Conservation (phyloP, 208 protist genomes). For the Phytomonas sp. region DNA sequence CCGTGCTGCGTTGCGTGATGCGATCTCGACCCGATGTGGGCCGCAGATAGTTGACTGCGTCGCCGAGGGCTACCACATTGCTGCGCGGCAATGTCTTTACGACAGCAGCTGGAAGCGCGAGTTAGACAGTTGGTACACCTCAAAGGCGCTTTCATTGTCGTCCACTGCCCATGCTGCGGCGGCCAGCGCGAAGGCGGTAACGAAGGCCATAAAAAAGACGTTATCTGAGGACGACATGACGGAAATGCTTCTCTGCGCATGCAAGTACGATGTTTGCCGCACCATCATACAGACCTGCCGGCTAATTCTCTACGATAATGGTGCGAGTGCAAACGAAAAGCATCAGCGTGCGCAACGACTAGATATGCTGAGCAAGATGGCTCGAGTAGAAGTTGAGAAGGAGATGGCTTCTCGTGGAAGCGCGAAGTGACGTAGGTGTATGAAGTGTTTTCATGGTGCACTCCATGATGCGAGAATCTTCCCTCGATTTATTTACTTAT, state of each 20-base stretch:
- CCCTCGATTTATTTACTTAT: conserved; percentile 8
- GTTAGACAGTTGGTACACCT: conserved; percentile 40
- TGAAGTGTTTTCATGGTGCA: background rate
- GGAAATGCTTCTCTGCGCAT: conserved; percentile 22
- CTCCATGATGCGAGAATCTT: background rate
- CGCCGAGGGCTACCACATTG: conserved; percentile 37
- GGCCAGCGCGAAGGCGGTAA: conserved; percentile 2
- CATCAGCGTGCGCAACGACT: conserved; percentile 19
- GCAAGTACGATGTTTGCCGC: conserved; percentile 25
- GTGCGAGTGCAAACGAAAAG: conserved; percentile 19
- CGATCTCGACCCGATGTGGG: conserved; percentile 35
- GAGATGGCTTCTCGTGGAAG: conserved; percentile 17
- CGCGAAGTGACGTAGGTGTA: background rate
- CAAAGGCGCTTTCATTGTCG: conserved; percentile 17
- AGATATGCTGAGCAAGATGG: conserved; percentile 19
- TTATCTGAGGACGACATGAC: conserved; percentile 30
- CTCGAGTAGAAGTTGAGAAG: conserved; percentile 17
- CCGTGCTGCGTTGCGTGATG: conserved; percentile 22
- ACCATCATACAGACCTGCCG: conserved; percentile 35
- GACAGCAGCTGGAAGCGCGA: conserved; percentile 21
- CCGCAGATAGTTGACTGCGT: conserved; percentile 33
- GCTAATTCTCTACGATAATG: conserved; percentile 33
- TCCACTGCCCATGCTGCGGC: conserved; percentile 1
- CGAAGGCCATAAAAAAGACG: conserved; percentile 11
- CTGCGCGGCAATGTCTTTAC: conserved; percentile 31